These are phyloP conservation scores for Fusarium nisikadoi DNA, from an alignment of 2,329 filamentous ascomycete genomes.

Conservation along the genomic window DNA sequence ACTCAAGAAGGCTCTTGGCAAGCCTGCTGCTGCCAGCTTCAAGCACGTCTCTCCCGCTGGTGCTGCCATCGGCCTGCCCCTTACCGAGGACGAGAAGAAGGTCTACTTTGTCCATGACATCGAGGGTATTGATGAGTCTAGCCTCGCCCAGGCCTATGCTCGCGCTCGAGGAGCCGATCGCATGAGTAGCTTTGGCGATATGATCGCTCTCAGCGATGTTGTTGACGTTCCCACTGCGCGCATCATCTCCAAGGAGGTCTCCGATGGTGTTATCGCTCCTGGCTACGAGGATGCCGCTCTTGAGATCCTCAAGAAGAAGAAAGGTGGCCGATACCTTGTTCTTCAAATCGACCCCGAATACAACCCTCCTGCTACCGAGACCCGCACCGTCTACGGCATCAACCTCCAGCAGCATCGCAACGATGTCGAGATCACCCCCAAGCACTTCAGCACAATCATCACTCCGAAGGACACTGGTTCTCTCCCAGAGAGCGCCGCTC, in stretches of 20 bases:
- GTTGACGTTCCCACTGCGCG: constrained; percentile 94
- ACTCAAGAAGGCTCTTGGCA: constrained; percentile 86
- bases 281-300: constrained; percentile 86
- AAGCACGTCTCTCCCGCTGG: constrained; percentile 99
- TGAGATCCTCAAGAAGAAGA: constrained; percentile 96
- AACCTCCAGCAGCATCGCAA: constrained; percentile 92
- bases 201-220: constrained; percentile 91
- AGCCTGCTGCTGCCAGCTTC: constrained; percentile 95
- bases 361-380: constrained; percentile 82
- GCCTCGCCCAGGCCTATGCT: constrained; percentile 92
- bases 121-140: constrained; percentile 84
- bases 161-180: constrained; percentile 95
- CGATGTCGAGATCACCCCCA: constrained; percentile 84
- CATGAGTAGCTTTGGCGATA: constrained; percentile 98
- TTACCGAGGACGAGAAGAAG: constrained; percentile 89
- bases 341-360: constrained; percentile 94
- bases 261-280: constrained; percentile 94
- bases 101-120: constrained; percentile 99
- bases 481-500: constrained; percentile 82
- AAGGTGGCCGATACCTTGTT: constrained; percentile 95
- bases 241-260: constrained; percentile 98
- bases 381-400: constrained; percentile 89
- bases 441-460: constrained; percentile 86
- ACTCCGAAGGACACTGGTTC: constrained; percentile 81
- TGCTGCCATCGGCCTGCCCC: constrained; percentile 89